A percentile compares a stretch with the other conserved stretches of the same genome.
phyloP scores from a whole-genome alignment of 768 basidiomycete species.

The Leucocoprinus leucothites region DNA sequence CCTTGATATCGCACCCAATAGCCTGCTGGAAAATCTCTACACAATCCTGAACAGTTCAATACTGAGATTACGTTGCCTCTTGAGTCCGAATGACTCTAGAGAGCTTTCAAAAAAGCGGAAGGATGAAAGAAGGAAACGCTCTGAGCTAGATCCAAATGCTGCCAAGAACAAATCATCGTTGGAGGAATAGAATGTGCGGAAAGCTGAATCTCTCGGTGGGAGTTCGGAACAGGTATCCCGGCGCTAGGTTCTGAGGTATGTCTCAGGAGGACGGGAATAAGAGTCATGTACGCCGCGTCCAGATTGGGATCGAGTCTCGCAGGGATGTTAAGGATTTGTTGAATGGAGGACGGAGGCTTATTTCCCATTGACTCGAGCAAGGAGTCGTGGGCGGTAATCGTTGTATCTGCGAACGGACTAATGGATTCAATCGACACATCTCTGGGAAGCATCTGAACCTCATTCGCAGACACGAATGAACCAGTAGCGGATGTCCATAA shows the following conservation, averaged over 20 bases:
- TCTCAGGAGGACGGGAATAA: slow-evolving; percentile 7
- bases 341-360: too few relatives aligned
- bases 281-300: slow-evolving; percentile 12
- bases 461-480: slow-evolving; percentile 2
- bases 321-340: neutral
- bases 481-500: neutral
- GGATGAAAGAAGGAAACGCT: slow-evolving; percentile 26
- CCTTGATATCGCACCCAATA: slow-evolving; percentile 13
- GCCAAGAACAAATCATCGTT: slow-evolving; percentile 32
- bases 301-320: slow-evolving; percentile 14
- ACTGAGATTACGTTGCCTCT: slow-evolving; percentile 24
- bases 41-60: slow-evolving; percentile 34
- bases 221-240: slow-evolving; percentile 30
- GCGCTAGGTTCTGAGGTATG: neutral
- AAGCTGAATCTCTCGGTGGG: slow-evolving; percentile 19
- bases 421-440: neutral
- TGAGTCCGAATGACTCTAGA: slow-evolving; percentile 29
- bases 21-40: slow-evolving; percentile 28
- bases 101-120: slow-evolving; percentile 25
- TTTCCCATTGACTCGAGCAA: too few relatives aligned
- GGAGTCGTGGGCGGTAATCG: too few relatives aligned
- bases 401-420: slow-evolving; percentile 1
- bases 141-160: slow-evolving; percentile 29
- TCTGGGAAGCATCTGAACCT: slow-evolving; percentile 6
- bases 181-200: slow-evolving; percentile 29